Percentiles rank a stretch among this genome's conserved stretches.
These are phyloP conservation scores for Aspergillus carlsbadensis DNA, from an alignment of 495 filamentous ascomycete species.

Conservation along the genomic window DNA sequence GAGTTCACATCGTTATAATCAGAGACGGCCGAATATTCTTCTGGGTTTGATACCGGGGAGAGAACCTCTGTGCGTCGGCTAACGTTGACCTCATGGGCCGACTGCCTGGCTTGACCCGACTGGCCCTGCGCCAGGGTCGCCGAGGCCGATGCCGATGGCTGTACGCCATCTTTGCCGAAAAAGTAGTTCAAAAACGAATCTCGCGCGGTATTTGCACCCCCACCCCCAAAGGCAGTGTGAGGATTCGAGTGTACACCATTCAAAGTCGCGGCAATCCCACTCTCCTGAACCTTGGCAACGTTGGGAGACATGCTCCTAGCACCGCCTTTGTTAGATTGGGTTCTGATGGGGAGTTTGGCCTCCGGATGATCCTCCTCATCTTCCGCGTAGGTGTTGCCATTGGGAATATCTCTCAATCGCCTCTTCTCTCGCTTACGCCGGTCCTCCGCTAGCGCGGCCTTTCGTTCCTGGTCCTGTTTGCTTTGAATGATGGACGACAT, in stretches of 20 bases:
- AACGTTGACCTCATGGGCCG: constrained; percentile 75
- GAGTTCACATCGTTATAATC: constrained; percentile 51
- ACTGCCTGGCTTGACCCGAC: constrained; percentile 59
- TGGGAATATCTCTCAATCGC: constrained; percentile 75
- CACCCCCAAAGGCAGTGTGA: constrained; percentile 58
- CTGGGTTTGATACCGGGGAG: constrained; percentile 36
- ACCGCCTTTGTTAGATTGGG: constrained; percentile 58
- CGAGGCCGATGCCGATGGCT: constrained; percentile 34
- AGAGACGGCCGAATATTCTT: constrained; percentile 39
- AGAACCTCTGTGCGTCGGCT: constrained; percentile 69
- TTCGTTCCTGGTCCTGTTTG: constrained; percentile 90
- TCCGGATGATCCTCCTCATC: constrained; percentile 65
- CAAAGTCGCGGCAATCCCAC: constrained; percentile 62
- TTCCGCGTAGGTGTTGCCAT: constrained; percentile 71
- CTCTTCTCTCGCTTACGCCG: constrained; percentile 78
- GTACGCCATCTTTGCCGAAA: constrained; percentile 87
- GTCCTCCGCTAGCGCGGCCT: constrained; percentile 75
- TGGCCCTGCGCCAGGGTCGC: constrained; percentile 39
- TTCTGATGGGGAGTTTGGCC: constrained; percentile 55
- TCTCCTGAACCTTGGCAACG: constrained; percentile 58
- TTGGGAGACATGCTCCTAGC: constrained; percentile 78
- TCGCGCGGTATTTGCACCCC: constrained; percentile 52
- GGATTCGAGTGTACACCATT: constrained; percentile 66
- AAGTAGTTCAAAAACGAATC: constrained; percentile 98
- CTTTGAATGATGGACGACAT: constrained; percentile 95